Evolutionary conservation across 2,329 filamentous ascomycete species (phyloP), one percentile per base, ranked within the genome.

Genomic region (Diaporthe sp.): DNA sequence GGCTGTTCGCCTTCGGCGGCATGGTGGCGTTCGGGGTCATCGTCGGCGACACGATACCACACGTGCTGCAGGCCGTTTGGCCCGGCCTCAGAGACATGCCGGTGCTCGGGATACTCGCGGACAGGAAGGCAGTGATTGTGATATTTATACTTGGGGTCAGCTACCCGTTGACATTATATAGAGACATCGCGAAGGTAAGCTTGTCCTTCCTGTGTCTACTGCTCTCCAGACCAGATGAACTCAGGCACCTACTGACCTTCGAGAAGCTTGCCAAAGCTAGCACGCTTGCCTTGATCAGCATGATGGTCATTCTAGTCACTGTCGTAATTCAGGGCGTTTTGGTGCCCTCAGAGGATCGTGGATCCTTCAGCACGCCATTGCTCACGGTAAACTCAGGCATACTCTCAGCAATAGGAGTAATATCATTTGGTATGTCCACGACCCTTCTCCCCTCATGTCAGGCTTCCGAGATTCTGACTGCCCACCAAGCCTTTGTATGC

Each of bases 21-120:
- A 99, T 99, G 97, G 92, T 99, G 73, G 97, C 97, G 19, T 99
- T 98, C 83, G 97, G 96, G 78, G 95, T 99, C 80, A 98, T 99
- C 80, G 94, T 99, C 13, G 97, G 97, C 75, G 97, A 99, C 83
- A 96, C 95, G 0, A 98, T 99, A 81, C 97, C 97, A 4, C 95
- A 96, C 82, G 97, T 99, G 64, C 83, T 98, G 80, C 86, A 88
- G 64, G 95, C 96, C 6, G 84, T 98, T 7, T 98, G 96, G 86
- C 96, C 97, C 0, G 90, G 90, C 3, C 82, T 98, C 75, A 85
- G 86, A 52, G 87, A 92, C 40, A 91, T 94, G 82, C 92, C 95
- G 0, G 93, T 98, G 30, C 83, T 98, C 25, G 94, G 95, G 83
- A 88, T 98, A 73, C 85, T 99, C 79, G 94, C 94, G 10, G 92